A percentile compares a stretch with the other conserved stretches of the same genome.
phyloP scores from a whole-genome alignment of 139 green algal species.

The Coelastrella sp. region DNA sequence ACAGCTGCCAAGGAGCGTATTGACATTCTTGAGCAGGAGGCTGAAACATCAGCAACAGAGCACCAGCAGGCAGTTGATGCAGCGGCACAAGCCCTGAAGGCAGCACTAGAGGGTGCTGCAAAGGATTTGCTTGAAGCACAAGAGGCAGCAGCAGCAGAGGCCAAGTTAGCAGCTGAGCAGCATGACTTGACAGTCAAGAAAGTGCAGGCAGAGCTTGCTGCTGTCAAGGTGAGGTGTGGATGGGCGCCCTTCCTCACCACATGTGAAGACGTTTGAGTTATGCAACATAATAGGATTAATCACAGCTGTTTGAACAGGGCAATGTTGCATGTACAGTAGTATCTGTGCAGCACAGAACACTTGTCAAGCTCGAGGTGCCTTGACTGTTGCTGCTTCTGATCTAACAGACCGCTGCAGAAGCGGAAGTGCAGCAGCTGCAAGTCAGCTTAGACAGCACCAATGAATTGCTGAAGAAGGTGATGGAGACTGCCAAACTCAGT shows the following conservation, averaged over 20 bases:
- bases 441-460: slow-evolving; percentile 44
- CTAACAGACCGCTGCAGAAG: slow-evolving; percentile 60
- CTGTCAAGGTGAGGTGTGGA: slow-evolving; percentile 19
- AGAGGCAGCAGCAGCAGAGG: slow-evolving; percentile 12
- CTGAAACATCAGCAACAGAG: slow-evolving; percentile 58
- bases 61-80: slow-evolving; percentile 53
- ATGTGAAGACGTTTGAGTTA: no score
- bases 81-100: slow-evolving; percentile 22
- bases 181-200: neutral
- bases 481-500: slow-evolving; percentile 10
- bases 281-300: neutral
- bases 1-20: slow-evolving; percentile 74
- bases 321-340: no score
- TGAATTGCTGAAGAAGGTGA: slow-evolving; percentile 38
- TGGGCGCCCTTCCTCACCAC: no score
- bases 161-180: slow-evolving; percentile 28
- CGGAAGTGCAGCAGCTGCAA: slow-evolving; percentile 56
- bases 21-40: slow-evolving; percentile 73
- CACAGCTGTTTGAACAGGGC: neutral
- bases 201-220: slow-evolving; percentile 21
- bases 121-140: slow-evolving; percentile 16
- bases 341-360: neutral
- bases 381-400: neutral
- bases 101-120: slow-evolving; percentile 9
- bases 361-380: neutral